phyloP scores from a whole-genome alignment of 1,139 yeast species.

The Yamadazyma kanchanaburiensis region DNA sequence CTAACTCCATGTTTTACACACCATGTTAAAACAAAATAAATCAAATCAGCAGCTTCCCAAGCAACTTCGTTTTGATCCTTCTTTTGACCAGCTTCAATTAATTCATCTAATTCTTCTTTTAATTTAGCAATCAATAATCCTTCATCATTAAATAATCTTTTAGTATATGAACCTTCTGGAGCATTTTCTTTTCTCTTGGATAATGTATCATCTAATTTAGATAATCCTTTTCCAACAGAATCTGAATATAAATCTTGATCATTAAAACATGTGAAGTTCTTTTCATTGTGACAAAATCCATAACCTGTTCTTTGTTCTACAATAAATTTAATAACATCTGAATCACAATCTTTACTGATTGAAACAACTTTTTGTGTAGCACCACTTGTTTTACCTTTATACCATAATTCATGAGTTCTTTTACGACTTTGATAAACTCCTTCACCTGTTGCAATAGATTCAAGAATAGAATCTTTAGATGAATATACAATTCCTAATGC shows the following conservation, averaged over 20 bases:
- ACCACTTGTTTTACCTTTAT: slow-evolving; percentile 93
- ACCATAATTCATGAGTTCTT: slow-evolving; percentile 82
- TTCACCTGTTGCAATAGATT: slow-evolving; percentile 74
- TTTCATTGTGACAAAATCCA: slow-evolving; percentile 90
- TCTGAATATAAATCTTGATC: slow-evolving; percentile 32
- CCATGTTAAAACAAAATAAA: slow-evolving; percentile 89
- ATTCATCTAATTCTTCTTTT: slow-evolving; percentile 94
- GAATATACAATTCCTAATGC: slow-evolving; percentile 92
- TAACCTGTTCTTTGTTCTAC: slow-evolving; percentile 74
- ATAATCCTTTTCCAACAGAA: slow-evolving; percentile 60
- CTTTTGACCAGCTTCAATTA: slow-evolving; percentile 70
- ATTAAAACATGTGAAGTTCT: slow-evolving; percentile 69
- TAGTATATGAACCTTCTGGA: slow-evolving; percentile 91
- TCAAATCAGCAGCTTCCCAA: slow-evolving; percentile 96
- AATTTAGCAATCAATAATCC: slow-evolving; percentile 78
- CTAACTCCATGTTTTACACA: slow-evolving; percentile 79
- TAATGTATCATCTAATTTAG: slow-evolving; percentile 65
- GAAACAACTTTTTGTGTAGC: slow-evolving; percentile 76
- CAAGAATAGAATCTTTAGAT: slow-evolving; percentile 73
- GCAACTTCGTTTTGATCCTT: slow-evolving; percentile 62
- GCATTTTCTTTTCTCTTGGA: slow-evolving; percentile 54
- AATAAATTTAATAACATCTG: slow-evolving; percentile 81
- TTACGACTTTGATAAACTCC: slow-evolving; percentile 95
- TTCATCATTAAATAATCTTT: slow-evolving; percentile 78
- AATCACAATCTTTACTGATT: slow-evolving; percentile 83